Evolutionary conservation across 768 basidiomycete species (phyloP).

Genomic region (Tulasnella sp.): DNA sequence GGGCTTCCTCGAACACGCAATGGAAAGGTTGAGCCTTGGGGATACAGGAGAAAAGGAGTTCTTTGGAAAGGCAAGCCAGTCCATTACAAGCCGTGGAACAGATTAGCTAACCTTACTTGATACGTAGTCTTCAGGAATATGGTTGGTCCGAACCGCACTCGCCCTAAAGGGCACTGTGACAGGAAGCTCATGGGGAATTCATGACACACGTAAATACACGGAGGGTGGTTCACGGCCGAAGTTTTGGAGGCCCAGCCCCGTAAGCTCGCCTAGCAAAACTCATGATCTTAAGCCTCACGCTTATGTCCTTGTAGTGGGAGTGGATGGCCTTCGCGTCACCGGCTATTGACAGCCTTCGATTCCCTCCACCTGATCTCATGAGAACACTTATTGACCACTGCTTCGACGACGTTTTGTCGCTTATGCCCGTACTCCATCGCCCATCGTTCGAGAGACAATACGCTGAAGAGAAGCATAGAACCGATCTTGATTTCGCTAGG

Average conservation of each 20-base stretch:
- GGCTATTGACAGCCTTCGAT: conserved; percentile 26
- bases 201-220: conserved; percentile 16
- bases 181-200: conserved; percentile 33
- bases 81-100: no score
- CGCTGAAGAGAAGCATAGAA: conserved; percentile 39
- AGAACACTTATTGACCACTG: conserved; percentile 47
- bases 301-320: conserved; percentile 28
- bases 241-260: conserved; percentile 16
- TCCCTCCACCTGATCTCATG: conserved; percentile 56
- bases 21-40: not conserved
- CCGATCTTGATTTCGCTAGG: conserved; percentile 43
- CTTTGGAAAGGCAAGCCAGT: conserved; percentile 2
- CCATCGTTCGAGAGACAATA: conserved; percentile 51
- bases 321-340: conserved; percentile 23
- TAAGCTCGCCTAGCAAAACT: conserved; percentile 19
- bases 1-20: not conserved
- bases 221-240: conserved; percentile 4
- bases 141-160: conserved; percentile 43
- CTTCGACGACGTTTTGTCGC: conserved; percentile 47
- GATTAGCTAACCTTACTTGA: not conserved
- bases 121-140: conserved; percentile 29
- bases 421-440: conserved; percentile 60
- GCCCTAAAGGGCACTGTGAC: conserved; percentile 49
- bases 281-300: conserved; percentile 24
- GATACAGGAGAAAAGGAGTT: conserved; percentile 5